Evolutionary conservation across 2,329 filamentous ascomycete genomes (phyloP), one percentile per base, ranked within the genome.

Genomic region (Colletotrichum shisoi): DNA sequence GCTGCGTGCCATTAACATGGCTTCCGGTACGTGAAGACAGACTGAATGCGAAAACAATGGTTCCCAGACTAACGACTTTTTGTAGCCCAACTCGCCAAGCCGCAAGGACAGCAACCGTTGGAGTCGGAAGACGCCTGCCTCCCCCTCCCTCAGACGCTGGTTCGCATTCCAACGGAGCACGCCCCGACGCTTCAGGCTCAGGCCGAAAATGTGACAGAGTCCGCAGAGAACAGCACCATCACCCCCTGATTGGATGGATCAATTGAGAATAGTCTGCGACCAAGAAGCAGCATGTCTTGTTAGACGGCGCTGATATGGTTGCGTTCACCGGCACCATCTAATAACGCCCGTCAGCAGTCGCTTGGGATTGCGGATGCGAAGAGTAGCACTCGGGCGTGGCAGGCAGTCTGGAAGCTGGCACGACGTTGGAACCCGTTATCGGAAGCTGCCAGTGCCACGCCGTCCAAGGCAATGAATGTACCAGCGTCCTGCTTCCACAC

Each of bases 161-260:
- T 96, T 42, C 87, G 92, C 70, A 94, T 95, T 71, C 92, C 92
- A 1, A 93, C 91, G 17, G 90, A 94, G 71, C 91, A 94, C 77
- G 88, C 87, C 13, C 87, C 87, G 31, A 80, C 86, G 27, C 76
- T 90, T 7, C 87, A 89, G 70, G 86, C 86, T 21, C 86, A 88
- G 56, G 82, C 85, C 15, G 86, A 88, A 45, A 83, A 79, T 4
- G 81, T 79, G 3, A 78, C 82, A 63, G 83, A 82, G 42, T 79
- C 78, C n/a, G 81, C 80, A 48, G 78, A 77, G 15, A 76, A 72
- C 40, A 63, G 52, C 9, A 49, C 52, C 27, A 37, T 21, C 12
- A 54, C 52, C 27, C 48, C 61, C 37, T 60, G 56, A 68, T 34
- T 34, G 31, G 31, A 34, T 64, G 54, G n/a, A 19, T 13, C 2